Evolutionary conservation across 2,329 filamentous ascomycete genomes (phyloP), one percentile per base, ranked within the genome.

Genomic region (Aureobasidium sp.): DNA sequence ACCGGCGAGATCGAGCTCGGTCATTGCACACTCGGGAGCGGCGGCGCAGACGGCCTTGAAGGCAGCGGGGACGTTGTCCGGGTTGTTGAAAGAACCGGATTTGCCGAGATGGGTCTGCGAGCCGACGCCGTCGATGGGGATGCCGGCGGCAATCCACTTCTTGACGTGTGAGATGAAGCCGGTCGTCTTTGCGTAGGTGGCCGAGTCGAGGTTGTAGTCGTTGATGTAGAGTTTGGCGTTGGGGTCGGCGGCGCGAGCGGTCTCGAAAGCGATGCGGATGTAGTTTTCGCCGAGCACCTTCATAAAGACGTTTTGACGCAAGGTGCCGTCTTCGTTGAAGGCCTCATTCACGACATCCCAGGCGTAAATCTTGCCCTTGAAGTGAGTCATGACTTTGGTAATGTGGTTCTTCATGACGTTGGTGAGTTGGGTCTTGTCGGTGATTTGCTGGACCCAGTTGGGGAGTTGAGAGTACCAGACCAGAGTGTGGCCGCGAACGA

Each of bases 171-270:
- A 65, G 4, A 78, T 72, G 72, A 85, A 79, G 41, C 69, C 74
- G 14, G 66, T 70, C 3, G 73, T 73, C 72, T 89, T 88, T 58
- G 76, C 71, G 61, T 77, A 76, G 59, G 61, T 74, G 16, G 82
- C 75, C 38, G 68, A 72, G 69, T 86, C 84, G 49, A 86, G 76
- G 71, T 75, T 76, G 65, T 74, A 76, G 63, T 89, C 85, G 68
- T 89, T 90, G 70, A 88, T 86, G 72, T 86, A 90, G 34, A 89
- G 74, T 69, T 84, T 84, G 2, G 81, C 83, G 53, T 68, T 62
- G 2, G 85, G 83, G 65, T 88, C 85, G 12, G 82, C 84, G 7
- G 74, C 74, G 48, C 79, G 77, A 17, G 86, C 85, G 10, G 85
- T 79, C 49, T 79, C 74, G 70, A 88, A 89, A 30, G 85, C 85